Base-by-base conservation (phyloP, 768 basidiomycete genomes). In the Sistotremastrum suecicum region DNA sequence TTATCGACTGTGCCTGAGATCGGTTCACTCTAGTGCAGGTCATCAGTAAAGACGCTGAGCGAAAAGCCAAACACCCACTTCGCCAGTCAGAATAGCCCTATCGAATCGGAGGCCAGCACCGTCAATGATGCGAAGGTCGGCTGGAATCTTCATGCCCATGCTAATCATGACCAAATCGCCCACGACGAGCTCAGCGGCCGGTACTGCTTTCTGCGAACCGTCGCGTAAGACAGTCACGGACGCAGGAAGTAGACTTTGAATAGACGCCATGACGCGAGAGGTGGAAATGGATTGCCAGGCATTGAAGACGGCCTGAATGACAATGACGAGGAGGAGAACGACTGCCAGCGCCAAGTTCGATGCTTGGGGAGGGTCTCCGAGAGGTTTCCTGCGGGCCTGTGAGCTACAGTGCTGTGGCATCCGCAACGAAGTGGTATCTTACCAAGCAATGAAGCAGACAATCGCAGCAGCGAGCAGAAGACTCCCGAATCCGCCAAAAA, bases 101-200 rank as follows among this genome's bases (percentile, higher is more conserved):
- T 82, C 80, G 41, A 80, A 74, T 46, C 68, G 68, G 36, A 80
- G 58, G 3, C 69, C 60, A 20, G 71, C 73, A 28, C 68, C 69
- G 3, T 75, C 65, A 34, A 82, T 67, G n/a, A 85, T 63, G 42
- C 76, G 70, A 10, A 84, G 48, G 53, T 85, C 83, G 3, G 82
- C 81, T 0, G 83, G 83, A 2, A 83, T 71, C 10, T 80, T 76
- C 54, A 77, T 75, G 29, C 83, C 83, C 46, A 82, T 70, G 29
- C 62, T 62, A 54, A 84, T 70, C 1, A 67, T 64, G 44, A 83
- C 71, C 31, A 85, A 57, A 54, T 85, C 83, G 9, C 82, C 83
- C 0, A 75, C 72, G 5, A 83, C 76, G 36, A 81, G 71, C 38
- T 77, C 70, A 47, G 74, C 70, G 7, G 78, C 78, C 8, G 75